Base-by-base conservation (phyloP, 768 basidiomycete species). In the Trametes sanguinea region DNA sequence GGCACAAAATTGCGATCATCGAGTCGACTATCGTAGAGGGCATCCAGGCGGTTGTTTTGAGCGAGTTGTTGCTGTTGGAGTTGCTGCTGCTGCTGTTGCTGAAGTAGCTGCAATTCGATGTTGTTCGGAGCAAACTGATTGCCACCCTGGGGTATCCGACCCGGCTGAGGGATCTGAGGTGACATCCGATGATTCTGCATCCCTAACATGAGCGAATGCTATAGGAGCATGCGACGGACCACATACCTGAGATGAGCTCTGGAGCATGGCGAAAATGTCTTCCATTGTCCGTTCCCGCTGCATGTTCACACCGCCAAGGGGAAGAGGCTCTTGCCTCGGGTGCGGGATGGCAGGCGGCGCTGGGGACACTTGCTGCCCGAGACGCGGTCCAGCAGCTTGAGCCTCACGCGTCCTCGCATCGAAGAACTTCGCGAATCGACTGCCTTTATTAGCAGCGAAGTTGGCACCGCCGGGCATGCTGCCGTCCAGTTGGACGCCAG, bases 381-480 rank as follows among this genome's bases (percentile, higher is more conserved):
- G 39, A 62, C 65, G 63, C 45, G 67, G 68, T 3, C 58, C 63
- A 14, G 44, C 43, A 33, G 43, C n/a, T 13, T 86, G 85, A 64
- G 80, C 81, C 29, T 76, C 73, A 16, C 75, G 69, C 33, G 71
- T 69, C 72, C 90, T 92, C n/a, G 82, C 82, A 66, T 93, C 91
- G 65, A 93, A 94, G 73, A 92, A 92, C 71, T 92, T 94, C 35
- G 90, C 92, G 72, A 93, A 89, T 40, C 92, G 86, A 70, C 91
- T 93, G 43, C 91, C 91, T 72, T 88, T 91, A 29, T 79, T 80
- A 35, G 78, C 76, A 13, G 83, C 78, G 69, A 83, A 77, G 35
- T 81, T 79, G 30, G 79, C 78, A 29, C 76, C 77, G 54, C 70
- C 72, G 48, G 71, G 64, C 57, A 67, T 37, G 50, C 52, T 62